A percentile compares a stretch with the other conserved stretches of the same genome.
These are phyloP conservation scores for Plenodomus lindquistii DNA, from an alignment of 2,329 filamentous ascomycete species.

Conservation along the genomic window DNA sequence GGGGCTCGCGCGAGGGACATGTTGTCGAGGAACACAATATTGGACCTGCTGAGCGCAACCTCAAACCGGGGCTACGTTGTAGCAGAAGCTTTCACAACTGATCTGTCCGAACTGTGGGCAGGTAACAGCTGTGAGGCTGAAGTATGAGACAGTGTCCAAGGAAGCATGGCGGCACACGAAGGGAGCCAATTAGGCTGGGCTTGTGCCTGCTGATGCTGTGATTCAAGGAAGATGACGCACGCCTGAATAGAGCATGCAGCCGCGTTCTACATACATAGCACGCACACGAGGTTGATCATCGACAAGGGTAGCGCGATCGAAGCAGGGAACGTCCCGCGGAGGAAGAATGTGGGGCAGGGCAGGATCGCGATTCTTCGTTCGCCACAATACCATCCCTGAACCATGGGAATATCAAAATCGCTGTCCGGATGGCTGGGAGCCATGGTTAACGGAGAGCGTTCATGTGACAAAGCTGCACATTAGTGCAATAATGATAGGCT, in stretches of 20 bases:
- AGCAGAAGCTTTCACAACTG: slow-evolving; percentile 16
- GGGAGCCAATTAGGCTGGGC: too few species aligned
- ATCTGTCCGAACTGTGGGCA: slow-evolving; percentile 20
- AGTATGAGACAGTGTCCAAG: background rate
- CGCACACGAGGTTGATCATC: background rate
- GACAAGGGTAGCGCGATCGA: slow-evolving; percentile 2
- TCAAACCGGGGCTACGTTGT: slow-evolving; percentile 21
- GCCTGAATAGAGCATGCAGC: background rate
- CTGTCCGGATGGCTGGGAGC: background rate
- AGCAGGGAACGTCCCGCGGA: slow-evolving; percentile 10
- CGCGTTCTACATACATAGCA: background rate
- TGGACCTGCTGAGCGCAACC: slow-evolving; percentile 14
- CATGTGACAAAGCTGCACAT: background rate
- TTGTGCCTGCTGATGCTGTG: too few species aligned
- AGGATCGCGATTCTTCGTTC: slow-evolving; percentile 3
- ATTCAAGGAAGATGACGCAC: background rate
- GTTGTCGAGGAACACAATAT: slow-evolving; percentile 9
- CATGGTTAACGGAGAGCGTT: background rate
- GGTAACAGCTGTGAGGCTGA: background rate
- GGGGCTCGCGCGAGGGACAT: slow-evolving; percentile 22
- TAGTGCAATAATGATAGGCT: background rate
- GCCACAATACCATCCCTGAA: background rate
- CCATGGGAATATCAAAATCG: background rate
- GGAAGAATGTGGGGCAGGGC: slow-evolving; percentile 7
- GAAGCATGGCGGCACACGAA: too few species aligned